Conservation (phyloP, 192 early-diverging fungal genomes). For the Chytriomyces sp. region DNA sequence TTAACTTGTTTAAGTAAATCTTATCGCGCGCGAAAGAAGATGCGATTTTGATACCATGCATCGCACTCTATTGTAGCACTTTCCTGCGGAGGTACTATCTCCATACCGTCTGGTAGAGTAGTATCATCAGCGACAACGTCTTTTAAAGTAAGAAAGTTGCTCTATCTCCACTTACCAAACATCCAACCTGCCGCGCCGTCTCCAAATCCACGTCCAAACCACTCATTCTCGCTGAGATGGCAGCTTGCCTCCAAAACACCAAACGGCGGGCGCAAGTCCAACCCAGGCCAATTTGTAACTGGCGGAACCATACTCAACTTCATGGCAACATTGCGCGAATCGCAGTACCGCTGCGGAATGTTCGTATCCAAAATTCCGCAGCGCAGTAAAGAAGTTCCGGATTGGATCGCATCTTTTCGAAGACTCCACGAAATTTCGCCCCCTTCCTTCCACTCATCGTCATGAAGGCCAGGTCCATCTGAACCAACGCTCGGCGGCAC, state of each 20-base stretch:
- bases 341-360: slow-evolving; percentile 38
- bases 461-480: no score
- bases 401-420: no score
- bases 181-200: slow-evolving; percentile 37
- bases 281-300: not conserved
- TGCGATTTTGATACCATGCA: slow-evolving; percentile 5
- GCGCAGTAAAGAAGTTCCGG: not conserved
- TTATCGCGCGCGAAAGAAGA: not conserved
- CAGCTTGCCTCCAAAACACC: slow-evolving; percentile 20
- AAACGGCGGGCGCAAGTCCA: slow-evolving; percentile 8
- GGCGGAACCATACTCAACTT: slow-evolving; percentile 11
- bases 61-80: slow-evolving; percentile 22
- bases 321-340: slow-evolving; percentile 27
- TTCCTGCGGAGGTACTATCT: slow-evolving; percentile 13
- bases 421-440: no score
- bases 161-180: slow-evolving; percentile 14
- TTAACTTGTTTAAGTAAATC: not conserved
- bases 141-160: not conserved
- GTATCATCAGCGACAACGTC: not conserved
- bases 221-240: slow-evolving; percentile 24
- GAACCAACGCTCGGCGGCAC: no score
- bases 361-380: slow-evolving; percentile 20
- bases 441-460: no score
- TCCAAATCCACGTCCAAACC: slow-evolving; percentile 30
- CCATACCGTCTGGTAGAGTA: slow-evolving; percentile 14